These are phyloP conservation scores for Wakefieldia striispora DNA, from an alignment of 768 basidiomycete genomes.

Conservation along the genomic window DNA sequence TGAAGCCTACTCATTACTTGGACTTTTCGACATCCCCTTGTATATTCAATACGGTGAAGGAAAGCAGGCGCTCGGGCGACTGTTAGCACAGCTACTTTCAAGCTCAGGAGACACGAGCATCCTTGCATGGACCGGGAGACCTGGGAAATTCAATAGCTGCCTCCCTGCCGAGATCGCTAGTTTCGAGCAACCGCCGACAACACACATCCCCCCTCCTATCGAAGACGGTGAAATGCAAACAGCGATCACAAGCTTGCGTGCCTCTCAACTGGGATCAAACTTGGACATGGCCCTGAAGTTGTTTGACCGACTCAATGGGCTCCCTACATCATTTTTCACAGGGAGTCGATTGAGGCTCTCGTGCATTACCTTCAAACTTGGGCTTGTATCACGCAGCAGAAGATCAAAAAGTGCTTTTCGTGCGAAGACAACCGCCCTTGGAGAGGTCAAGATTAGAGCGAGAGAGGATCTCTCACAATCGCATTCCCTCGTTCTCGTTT, in stretches of 20 bases:
- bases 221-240: neutral
- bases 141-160: too few species aligned
- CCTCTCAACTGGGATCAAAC: neutral
- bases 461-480: neutral
- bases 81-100: too few species aligned
- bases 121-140: too few species aligned
- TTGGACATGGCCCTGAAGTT: neutral
- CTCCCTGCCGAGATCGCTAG: too few species aligned
- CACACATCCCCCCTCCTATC: neutral
- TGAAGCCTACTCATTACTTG: too few species aligned
- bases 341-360: neutral
- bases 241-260: neutral
- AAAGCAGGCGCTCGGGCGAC: too few species aligned
- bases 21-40: too few species aligned
- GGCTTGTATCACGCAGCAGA: neutral
- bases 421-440: neutral
- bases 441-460: slow-evolving; percentile 3
- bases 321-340: neutral
- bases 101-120: too few species aligned
- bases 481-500: neutral
- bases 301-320: neutral
- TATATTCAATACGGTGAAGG: too few species aligned
- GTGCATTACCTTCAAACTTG: neutral
- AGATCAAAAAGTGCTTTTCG: neutral
- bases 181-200: neutral